A percentile compares a stretch with the other conserved stretches of the same genome.
Evolutionary conservation across 2,329 filamentous ascomycete genomes (phyloP).

Genomic region (Ceratocystis cubensis): DNA sequence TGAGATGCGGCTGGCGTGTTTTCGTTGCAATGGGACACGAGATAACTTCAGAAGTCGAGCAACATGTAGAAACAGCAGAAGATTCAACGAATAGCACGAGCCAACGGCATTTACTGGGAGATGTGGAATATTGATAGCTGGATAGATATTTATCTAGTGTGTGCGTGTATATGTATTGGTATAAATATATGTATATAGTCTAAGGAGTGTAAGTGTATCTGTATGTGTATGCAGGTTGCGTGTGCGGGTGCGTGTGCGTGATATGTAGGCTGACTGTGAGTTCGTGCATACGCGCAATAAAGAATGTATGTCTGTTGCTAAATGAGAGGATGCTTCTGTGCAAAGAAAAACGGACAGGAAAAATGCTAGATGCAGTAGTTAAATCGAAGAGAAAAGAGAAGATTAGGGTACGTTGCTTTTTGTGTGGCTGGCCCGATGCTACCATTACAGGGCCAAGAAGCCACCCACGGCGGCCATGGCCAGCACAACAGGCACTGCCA

Average conservation of each 20-base stretch:
- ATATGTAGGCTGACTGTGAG: not conserved
- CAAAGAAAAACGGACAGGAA: not conserved
- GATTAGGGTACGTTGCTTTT: not conserved
- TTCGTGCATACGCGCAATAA: not conserved
- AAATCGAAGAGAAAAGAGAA: not conserved
- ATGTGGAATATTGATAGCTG: too few species aligned
- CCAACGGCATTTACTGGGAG: too few species aligned
- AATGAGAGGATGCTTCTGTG: not conserved
- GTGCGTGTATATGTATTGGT: not conserved
- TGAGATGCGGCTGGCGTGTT: too few species aligned
- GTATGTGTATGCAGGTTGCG: not conserved
- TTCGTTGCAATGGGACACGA: too few species aligned
- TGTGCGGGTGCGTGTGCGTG: not conserved
- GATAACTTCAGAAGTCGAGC: too few species aligned
- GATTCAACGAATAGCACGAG: too few species aligned
- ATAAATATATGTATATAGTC: not conserved
- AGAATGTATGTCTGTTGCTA: not conserved
- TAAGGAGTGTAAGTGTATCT: conserved; percentile 1
- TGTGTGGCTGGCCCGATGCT: not conserved
- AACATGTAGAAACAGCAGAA: too few species aligned
- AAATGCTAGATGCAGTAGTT: not conserved
- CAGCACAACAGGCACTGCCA: conserved; percentile 10
- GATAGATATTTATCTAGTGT: not conserved
- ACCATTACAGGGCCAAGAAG: conserved; percentile 14
- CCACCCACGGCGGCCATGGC: conserved; percentile 25